Conservation (phyloP, 208 protist genomes). For the Leishmania tropica region DNA sequence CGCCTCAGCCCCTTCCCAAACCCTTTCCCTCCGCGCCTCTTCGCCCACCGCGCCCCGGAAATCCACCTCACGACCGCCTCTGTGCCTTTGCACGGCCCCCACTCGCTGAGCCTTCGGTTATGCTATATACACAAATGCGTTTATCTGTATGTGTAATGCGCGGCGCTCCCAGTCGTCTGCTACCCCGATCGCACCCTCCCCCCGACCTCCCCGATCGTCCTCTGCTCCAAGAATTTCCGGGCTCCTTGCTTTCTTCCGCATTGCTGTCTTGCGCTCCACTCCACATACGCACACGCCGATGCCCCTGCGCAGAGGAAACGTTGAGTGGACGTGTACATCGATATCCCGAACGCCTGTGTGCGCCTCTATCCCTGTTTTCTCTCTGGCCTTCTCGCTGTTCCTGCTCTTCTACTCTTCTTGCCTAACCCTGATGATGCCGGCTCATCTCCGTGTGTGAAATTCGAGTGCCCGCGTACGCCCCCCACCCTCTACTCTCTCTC, state of each 20-base stretch:
- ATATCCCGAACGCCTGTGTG: not conserved
- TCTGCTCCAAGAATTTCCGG: not conserved
- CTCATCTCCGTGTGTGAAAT: too few species aligned
- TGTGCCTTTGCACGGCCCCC: not conserved
- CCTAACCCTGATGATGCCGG: too few species aligned
- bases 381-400: conserved; percentile 1
- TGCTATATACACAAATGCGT: too few species aligned
- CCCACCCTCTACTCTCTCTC: not conserved
- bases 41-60: not conserved
- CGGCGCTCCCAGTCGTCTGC: not conserved
- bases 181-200: not conserved
- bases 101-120: too few species aligned
- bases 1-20: not conserved
- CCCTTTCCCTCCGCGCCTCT: not conserved
- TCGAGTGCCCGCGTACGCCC: too few species aligned
- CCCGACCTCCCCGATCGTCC: too few species aligned
- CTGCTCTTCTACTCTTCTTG: not conserved
- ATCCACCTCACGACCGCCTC: not conserved
- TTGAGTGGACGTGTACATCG: not conserved
- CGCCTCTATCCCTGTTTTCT: not conserved
- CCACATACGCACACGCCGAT: not conserved
- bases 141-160: not conserved
- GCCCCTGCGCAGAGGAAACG: not conserved
- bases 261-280: not conserved
- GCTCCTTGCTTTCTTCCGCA: not conserved